Conservation (phyloP, 2,329 filamentous ascomycete genomes). For the Ophiocordyceps camponoti-leonardi region DNA sequence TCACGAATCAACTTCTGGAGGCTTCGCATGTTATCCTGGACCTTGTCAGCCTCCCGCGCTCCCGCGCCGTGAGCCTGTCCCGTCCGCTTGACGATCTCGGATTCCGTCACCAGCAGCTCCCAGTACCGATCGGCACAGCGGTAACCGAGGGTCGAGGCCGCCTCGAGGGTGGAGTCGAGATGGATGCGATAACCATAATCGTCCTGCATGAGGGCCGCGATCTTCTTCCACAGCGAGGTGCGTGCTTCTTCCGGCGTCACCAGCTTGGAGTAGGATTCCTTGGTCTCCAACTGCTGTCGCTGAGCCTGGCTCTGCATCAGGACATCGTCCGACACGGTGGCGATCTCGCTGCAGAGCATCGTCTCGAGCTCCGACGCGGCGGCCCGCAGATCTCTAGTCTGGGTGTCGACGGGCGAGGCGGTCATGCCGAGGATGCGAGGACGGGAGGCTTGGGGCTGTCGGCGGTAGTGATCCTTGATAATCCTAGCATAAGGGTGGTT, state of each 20-base stretch:
- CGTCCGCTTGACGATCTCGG: constrained; percentile 43
- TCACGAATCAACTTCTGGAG: constrained; percentile 37
- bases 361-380: constrained; percentile 60
- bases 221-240: constrained; percentile 44
- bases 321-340: constrained; percentile 40
- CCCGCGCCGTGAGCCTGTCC: constrained; percentile 17
- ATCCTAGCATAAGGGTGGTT: constrained; percentile 82
- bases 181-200: constrained; percentile 33
- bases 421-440: constrained; percentile 93
- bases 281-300: constrained; percentile 31
- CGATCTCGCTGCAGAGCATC: constrained; percentile 67
- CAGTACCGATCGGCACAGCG: constrained; percentile 81
- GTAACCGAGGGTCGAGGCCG: constrained; percentile 50
- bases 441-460: constrained; percentile 23
- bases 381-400: constrained; percentile 45
- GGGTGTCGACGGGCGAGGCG: constrained; percentile 80
- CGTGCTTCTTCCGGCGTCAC: constrained; percentile 26
- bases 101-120: constrained; percentile 49
- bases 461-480: constrained; percentile 69
- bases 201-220: constrained; percentile 27
- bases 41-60: constrained; percentile 19
- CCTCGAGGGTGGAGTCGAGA: constrained; percentile 40
- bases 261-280: constrained; percentile 25
- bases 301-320: constrained; percentile 8
- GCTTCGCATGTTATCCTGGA: constrained; percentile 38